A percentile compares a stretch with the other conserved stretches of the same genome.
Conservation (phyloP, 495 filamentous ascomycete species). For the Trichocladium antarcticum region DNA sequence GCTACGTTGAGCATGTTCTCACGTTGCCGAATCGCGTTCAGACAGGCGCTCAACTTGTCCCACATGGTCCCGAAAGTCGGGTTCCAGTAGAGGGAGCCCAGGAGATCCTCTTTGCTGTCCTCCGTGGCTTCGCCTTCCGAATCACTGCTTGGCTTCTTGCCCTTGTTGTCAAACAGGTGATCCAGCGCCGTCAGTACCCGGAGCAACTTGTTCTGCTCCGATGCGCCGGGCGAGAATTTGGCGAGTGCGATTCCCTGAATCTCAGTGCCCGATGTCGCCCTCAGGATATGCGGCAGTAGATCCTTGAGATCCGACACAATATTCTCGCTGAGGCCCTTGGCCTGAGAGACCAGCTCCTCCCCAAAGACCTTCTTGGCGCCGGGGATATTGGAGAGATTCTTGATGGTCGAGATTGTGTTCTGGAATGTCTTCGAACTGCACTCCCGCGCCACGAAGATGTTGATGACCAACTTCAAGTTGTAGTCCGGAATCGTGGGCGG, state of each 20-base stretch:
- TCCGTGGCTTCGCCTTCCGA: constrained; percentile 44
- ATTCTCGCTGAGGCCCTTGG: constrained; percentile 67
- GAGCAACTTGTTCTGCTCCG: constrained; percentile 89
- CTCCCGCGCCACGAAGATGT: constrained; percentile 89
- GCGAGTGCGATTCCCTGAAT: constrained; percentile 87
- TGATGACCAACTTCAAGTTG: constrained; percentile 85
- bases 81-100: constrained; percentile 81
- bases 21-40: constrained; percentile 76
- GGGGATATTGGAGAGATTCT: constrained; percentile 88
- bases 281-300: constrained; percentile 75
- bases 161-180: constrained; percentile 75
- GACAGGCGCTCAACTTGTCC: constrained; percentile 86
- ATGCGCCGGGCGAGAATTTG: constrained; percentile 91
- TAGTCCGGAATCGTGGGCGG: constrained; percentile 82
- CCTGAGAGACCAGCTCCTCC: constrained; percentile 75
- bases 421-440: constrained; percentile 95
- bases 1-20: constrained; percentile 95
- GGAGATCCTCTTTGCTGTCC: constrained; percentile 62
- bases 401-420: constrained; percentile 93
- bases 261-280: constrained; percentile 78
- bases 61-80: constrained; percentile 81
- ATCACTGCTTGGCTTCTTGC: constrained; percentile 47
- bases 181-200: constrained; percentile 91
- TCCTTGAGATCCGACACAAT: constrained; percentile 79
- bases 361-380: constrained; percentile 86